phyloP scores from a whole-genome alignment of 148 eudicot genomes.

The Persicaria maculosa region DNA sequence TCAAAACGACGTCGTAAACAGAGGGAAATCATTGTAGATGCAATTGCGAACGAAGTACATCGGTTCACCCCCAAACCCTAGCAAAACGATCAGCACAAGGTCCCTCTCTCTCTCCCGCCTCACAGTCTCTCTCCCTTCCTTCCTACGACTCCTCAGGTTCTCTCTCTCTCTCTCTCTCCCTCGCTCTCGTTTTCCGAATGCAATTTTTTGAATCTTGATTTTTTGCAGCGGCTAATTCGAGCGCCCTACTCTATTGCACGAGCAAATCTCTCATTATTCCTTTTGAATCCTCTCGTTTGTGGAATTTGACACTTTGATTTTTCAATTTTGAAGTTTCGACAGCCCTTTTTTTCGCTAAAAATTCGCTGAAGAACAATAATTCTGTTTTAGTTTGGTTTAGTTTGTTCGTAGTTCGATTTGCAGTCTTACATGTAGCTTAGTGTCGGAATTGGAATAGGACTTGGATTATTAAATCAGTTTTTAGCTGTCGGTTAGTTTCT shows the following conservation, averaged over 20 bases:
- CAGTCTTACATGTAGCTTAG: not conserved
- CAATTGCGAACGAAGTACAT: conserved; percentile 18
- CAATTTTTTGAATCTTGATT: conserved; percentile 1
- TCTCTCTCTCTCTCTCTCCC: not conserved
- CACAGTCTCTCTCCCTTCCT: not conserved
- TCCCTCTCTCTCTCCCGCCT: not conserved
- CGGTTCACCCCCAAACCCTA: conserved; percentile 35
- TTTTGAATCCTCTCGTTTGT: not conserved
- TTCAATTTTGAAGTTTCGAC: not conserved
- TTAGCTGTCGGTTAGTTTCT: not conserved
- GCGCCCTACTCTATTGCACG: not conserved
- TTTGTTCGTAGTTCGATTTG: not conserved
- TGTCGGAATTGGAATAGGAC: not conserved
- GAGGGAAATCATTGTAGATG: not conserved
- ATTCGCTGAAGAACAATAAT: not conserved
- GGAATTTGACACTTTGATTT: not conserved
- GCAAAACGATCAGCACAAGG: conserved; percentile 34
- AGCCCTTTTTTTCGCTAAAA: not conserved
- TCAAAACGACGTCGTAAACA: not conserved
- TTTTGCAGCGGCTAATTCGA: not conserved
- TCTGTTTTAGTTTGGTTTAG: not conserved
- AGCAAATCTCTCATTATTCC: not conserved
- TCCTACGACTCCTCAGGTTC: conserved; percentile 14
- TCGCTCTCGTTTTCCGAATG: not conserved
- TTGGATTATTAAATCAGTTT: not conserved